Evolutionary conservation across 2,329 filamentous ascomycete species (phyloP).

Genomic region (Ophiocordyceps camponoti-floridani): DNA sequence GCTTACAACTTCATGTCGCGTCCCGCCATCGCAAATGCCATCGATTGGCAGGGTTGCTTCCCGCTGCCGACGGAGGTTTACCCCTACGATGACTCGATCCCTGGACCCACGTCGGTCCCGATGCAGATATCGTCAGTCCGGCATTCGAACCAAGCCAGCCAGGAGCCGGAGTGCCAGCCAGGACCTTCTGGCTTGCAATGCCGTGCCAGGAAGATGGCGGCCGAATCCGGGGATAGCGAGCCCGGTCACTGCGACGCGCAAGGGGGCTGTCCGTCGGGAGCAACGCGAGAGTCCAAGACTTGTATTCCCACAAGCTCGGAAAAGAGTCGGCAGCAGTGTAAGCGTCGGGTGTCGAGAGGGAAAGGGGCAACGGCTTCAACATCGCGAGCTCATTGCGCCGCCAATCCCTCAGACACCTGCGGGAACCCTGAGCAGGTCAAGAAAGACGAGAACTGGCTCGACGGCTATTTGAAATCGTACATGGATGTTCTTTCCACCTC

Average conservation of each 20-base stretch:
- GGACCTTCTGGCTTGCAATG: neutral
- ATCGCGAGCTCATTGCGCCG: neutral
- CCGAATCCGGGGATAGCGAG: neutral
- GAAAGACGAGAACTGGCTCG: neutral
- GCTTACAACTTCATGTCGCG: too few relatives aligned
- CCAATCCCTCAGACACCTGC: neutral
- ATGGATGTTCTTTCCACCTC: too few relatives aligned
- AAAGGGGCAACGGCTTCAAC: too few relatives aligned
- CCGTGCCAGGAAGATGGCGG: neutral
- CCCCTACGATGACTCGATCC: too few relatives aligned
- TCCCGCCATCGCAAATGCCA: too few relatives aligned
- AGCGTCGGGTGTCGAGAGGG: neutral
- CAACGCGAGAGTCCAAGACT: too few relatives aligned
- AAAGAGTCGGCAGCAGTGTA: neutral
- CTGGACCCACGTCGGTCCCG: too few relatives aligned
- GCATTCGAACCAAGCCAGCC: neutral
- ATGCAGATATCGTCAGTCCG: neutral
- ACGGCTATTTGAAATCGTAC: neutral
- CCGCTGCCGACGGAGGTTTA: too few relatives aligned
- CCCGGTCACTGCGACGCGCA: neutral
- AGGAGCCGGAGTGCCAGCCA: neutral
- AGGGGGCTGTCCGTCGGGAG: neutral
- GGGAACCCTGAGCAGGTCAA: neutral
- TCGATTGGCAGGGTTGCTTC: too few relatives aligned
- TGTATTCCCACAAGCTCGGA: too few relatives aligned